Percentiles rank a stretch among this genome's conserved stretches.
These are phyloP conservation scores for Talaromyces sp. DNA, from an alignment of 2,329 filamentous ascomycete genomes.

Conservation along the genomic window DNA sequence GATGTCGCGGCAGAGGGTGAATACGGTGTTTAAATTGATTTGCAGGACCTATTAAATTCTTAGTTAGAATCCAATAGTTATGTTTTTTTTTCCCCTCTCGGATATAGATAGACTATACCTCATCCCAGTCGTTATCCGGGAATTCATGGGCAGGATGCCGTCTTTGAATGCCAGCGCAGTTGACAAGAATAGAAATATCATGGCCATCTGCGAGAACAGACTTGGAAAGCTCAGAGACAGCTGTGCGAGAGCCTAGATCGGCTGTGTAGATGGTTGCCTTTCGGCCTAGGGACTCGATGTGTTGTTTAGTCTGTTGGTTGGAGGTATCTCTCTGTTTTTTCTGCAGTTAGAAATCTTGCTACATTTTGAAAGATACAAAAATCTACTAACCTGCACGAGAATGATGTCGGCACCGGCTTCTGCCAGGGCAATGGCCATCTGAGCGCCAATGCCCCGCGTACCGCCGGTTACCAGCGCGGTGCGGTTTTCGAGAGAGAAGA, in stretches of 20 bases:
- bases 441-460: slow-evolving; percentile 44
- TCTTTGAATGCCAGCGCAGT: slow-evolving; percentile 81
- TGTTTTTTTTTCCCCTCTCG: no score
- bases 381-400: slow-evolving; percentile 31
- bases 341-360: not conserved
- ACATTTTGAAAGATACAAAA: not conserved
- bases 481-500: slow-evolving; percentile 14
- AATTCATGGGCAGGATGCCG: slow-evolving; percentile 72
- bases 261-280: slow-evolving; percentile 41
- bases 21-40: slow-evolving; percentile 66
- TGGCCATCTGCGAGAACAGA: slow-evolving; percentile 40
- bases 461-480: slow-evolving; percentile 36
- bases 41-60: slow-evolving; percentile 59
- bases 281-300: slow-evolving; percentile 34
- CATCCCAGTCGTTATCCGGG: slow-evolving; percentile 71
- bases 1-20: slow-evolving; percentile 14
- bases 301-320: slow-evolving; percentile 40
- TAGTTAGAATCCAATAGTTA: no score
- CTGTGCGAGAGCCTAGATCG: slow-evolving; percentile 37
- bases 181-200: slow-evolving; percentile 72
- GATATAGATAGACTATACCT: slow-evolving; percentile 37
- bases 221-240: slow-evolving; percentile 37
- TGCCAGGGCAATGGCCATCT: slow-evolving; percentile 46
- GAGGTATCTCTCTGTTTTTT: slow-evolving; percentile 49
- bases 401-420: slow-evolving; percentile 46